These are phyloP conservation scores for Choiromyces venosus DNA, from an alignment of 495 filamentous ascomycete genomes.

Conservation along the genomic window DNA sequence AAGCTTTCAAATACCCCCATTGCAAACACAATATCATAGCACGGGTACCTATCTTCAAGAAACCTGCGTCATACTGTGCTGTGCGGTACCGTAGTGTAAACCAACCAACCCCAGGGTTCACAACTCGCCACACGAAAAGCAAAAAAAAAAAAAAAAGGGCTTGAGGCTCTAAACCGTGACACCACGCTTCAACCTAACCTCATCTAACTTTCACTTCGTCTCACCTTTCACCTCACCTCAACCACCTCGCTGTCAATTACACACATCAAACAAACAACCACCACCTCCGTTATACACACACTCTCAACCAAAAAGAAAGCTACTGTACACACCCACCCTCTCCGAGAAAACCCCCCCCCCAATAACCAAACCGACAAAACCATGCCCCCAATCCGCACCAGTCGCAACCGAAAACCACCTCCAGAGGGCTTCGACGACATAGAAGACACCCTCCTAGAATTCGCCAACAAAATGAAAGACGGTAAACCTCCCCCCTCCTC, in stretches of 20 bases:
- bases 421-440: slow-evolving; percentile 95
- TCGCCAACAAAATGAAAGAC: slow-evolving; percentile 98
- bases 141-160: not conserved
- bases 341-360: slow-evolving; percentile 15
- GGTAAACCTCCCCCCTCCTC: slow-evolving; percentile 64
- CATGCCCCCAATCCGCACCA: slow-evolving; percentile 82
- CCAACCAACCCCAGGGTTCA: not conserved
- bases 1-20: not conserved
- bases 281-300: not conserved
- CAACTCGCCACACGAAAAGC: not conserved
- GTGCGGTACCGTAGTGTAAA: too few species aligned
- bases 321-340: not conserved
- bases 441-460: slow-evolving; percentile 92
- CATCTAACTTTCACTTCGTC: not conserved
- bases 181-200: not conserved
- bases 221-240: not conserved
- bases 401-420: slow-evolving; percentile 74
- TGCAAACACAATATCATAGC: not conserved
- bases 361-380: slow-evolving; percentile 33
- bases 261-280: not conserved
- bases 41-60: not conserved
- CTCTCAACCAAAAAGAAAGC: too few species aligned
- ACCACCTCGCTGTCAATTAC: not conserved
- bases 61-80: not conserved
- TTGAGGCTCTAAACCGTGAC: not conserved